Evolutionary conservation across 2,329 filamentous ascomycete species (phyloP).

Genomic region (Nemania sp.): DNA sequence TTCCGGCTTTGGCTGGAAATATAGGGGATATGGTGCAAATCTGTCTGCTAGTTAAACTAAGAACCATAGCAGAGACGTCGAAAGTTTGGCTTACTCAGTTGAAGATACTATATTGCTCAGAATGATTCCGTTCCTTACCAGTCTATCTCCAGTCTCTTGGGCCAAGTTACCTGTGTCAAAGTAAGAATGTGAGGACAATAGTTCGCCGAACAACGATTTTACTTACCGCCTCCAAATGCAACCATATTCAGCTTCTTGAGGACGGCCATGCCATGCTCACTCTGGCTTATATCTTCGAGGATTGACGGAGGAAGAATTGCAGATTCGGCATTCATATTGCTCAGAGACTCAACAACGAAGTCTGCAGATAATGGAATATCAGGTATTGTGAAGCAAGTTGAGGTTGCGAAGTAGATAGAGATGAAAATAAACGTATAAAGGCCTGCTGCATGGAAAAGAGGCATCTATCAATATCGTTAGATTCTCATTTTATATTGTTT

Average conservation of each 20-base stretch:
- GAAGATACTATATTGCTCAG: background rate
- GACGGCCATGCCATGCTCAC: background rate
- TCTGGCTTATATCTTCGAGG: background rate
- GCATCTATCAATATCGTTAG: slow-evolving; percentile 35
- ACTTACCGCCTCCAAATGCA: background rate
- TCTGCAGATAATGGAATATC: background rate
- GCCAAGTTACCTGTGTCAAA: background rate
- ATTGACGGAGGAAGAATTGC: background rate
- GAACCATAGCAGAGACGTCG: too few relatives aligned
- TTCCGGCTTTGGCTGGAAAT: background rate
- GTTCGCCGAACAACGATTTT: background rate
- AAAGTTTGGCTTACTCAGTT: background rate
- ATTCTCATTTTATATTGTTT: too few relatives aligned
- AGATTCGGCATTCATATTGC: background rate
- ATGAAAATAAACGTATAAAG: background rate
- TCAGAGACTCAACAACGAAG: background rate
- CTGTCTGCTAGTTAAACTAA: too few relatives aligned
- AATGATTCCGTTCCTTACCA: background rate
- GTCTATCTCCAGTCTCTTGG: background rate
- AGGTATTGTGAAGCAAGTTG: background rate
- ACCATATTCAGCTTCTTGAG: background rate
- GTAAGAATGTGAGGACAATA: background rate
- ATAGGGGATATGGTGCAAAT: background rate
- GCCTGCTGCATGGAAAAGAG: background rate
- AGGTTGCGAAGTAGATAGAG: background rate